Percentiles rank a stretch among this genome's conserved stretches.
Conservation (phyloP, 2,329 filamentous ascomycete species). For the Penicillium concentricum region DNA sequence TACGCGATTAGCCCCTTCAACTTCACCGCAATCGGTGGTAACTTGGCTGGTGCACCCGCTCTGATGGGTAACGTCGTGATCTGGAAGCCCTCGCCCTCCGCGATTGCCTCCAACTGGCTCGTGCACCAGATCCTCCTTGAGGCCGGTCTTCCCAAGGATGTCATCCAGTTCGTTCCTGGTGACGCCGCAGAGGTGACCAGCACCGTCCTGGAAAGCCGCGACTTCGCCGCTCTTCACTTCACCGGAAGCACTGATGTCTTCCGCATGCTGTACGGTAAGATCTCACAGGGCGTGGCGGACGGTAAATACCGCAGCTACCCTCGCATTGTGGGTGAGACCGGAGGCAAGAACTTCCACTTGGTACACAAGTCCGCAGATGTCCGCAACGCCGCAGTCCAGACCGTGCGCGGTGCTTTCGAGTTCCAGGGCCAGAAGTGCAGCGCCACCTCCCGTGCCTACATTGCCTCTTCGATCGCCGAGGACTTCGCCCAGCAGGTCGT, state of each 20-base stretch:
- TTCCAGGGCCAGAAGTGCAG: constrained; percentile 92
- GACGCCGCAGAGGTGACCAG: constrained; percentile 82
- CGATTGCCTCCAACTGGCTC: constrained; percentile 87
- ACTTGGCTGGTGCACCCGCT: constrained; percentile 78
- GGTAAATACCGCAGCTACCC: constrained; percentile 83
- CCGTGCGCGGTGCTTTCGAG: constrained; percentile 83
- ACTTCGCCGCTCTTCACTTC: constrained; percentile 92
- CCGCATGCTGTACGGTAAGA: constrained; percentile 81
- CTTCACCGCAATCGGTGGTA: constrained; percentile 92
- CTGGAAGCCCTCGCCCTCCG: constrained; percentile 92
- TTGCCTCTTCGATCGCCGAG: constrained; percentile 72
- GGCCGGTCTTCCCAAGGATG: constrained; percentile 82
- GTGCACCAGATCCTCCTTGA: constrained; percentile 88
- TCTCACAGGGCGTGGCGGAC: constrained; percentile 75
- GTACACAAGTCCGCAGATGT: constrained; percentile 75
- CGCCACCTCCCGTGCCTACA: constrained; percentile 76
- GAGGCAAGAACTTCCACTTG: constrained; percentile 91
- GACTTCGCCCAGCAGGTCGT: constrained; percentile 67
- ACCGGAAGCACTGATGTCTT: constrained; percentile 92
- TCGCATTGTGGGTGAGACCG: constrained; percentile 84
- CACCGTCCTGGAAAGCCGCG: constrained; percentile 69
- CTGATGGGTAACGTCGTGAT: constrained; percentile 92
- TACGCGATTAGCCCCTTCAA: constrained; percentile 96
- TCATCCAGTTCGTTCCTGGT: constrained; percentile 91
- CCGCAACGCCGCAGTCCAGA: constrained; percentile 75